Evolutionary conservation across 805 yeast genomes (phyloP).

Genomic region (Candida ficus): DNA sequence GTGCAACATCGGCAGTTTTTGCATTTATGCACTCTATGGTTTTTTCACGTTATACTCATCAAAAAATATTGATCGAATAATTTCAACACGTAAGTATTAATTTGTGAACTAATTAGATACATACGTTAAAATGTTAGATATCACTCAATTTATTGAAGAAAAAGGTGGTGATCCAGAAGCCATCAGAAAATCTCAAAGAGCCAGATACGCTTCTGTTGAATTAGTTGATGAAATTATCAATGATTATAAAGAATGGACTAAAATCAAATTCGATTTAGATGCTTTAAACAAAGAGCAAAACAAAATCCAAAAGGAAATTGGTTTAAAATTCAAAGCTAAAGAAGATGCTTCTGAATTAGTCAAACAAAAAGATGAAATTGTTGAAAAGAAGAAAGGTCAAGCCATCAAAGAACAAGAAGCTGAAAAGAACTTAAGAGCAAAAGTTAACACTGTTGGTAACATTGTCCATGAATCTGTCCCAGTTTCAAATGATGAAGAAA

Average conservation of each 20-base stretch:
- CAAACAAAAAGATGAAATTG: conserved; percentile 72
- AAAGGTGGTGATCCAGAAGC: conserved; percentile 95
- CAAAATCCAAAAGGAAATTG: conserved; percentile 89
- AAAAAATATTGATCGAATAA: too few species aligned
- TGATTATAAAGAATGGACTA: conserved; percentile 91
- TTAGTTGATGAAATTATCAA: conserved; percentile 90
- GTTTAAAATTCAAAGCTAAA: conserved; percentile 86
- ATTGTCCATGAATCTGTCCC: conserved; percentile 90
- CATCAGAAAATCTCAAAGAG: conserved; percentile 83
- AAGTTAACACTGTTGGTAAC: conserved; percentile 91
- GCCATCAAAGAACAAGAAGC: conserved; percentile 70
- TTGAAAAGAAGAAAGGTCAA: conserved; percentile 62
- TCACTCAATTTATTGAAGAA: conserved; percentile 85
- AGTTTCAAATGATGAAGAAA: conserved; percentile 80
- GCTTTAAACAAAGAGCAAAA: conserved; percentile 84
- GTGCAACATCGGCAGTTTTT: too few species aligned
- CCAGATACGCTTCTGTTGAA: conserved; percentile 93
- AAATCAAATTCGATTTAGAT: conserved; percentile 83
- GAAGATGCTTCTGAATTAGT: conserved; percentile 88
- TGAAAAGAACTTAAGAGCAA: conserved; percentile 65
- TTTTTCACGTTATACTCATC: too few species aligned
- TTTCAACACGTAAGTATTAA: background rate
- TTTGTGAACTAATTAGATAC: too few species aligned
- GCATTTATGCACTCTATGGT: too few species aligned
- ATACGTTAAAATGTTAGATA: conserved; percentile 90